These are phyloP conservation scores for Mortierella sp. DNA, from an alignment of 371 early-diverging fungal species.

Conservation along the genomic window DNA sequence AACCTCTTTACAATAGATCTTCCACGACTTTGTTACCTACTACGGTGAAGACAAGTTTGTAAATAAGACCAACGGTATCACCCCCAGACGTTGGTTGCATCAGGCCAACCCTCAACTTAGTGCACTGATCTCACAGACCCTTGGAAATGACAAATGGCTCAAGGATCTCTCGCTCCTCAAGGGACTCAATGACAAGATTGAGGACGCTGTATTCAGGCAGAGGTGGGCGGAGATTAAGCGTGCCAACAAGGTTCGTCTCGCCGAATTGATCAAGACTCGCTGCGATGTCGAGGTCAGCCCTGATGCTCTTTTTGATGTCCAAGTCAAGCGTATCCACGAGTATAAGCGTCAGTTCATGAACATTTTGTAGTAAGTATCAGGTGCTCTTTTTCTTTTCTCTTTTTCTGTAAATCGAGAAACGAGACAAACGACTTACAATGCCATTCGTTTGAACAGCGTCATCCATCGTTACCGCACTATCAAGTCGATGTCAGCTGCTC, in stretches of 20 bases:
- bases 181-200: constrained; percentile 69
- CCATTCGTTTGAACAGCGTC: constrained; percentile 60
- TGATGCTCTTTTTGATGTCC: constrained; percentile 91
- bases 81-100: constrained; percentile 93
- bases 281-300: constrained; percentile 80
- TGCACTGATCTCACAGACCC: constrained; percentile 78
- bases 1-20: constrained; percentile 61
- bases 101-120: constrained; percentile 91
- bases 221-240: constrained; percentile 89
- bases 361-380: constrained; percentile 70
- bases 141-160: constrained; percentile 81
- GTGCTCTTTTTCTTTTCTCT: not conserved
- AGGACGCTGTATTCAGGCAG: constrained; percentile 78
- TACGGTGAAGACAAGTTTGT: constrained; percentile 88
- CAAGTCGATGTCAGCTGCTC: constrained; percentile 76
- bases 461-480: constrained; percentile 88
- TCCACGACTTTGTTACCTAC: constrained; percentile 87
- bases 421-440: too few relatives aligned
- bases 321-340: constrained; percentile 96
- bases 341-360: constrained; percentile 98
- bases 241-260: constrained; percentile 88
- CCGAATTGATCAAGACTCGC: constrained; percentile 77
- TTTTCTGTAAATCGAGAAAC: not conserved
- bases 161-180: constrained; percentile 76
- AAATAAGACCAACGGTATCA: constrained; percentile 95